Percentiles rank a stretch among this genome's conserved stretches.
Conservation (phyloP, 179 eudicot species). For the Silene coronaria region DNA sequence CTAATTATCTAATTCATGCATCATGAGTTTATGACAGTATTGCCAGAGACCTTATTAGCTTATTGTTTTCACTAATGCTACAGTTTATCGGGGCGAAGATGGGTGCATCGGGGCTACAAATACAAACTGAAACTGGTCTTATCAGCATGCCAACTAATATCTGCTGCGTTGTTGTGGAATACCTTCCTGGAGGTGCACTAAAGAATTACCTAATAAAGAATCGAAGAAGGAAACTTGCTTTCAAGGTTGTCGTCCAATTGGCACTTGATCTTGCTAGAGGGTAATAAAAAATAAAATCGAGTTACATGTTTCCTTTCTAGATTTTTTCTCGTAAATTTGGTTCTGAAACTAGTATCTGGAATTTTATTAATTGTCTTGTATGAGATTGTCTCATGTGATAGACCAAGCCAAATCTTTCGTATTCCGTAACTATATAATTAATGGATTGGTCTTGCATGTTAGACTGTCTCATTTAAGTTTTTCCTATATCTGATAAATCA, state of each 20-base stretch:
- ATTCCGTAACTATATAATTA: no score
- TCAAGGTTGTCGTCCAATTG: constrained; percentile 88
- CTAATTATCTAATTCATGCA: neutral
- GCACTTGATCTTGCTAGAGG: constrained; percentile 99
- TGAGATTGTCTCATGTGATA: no score
- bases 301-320: constrained; percentile 7
- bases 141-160: constrained; percentile 87
- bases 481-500: neutral
- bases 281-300: constrained; percentile 30
- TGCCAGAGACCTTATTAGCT: neutral
- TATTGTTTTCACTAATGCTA: constrained; percentile 15
- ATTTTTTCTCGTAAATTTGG: neutral
- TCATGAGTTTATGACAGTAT: neutral
- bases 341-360: neutral
- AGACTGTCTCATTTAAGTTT: neutral
- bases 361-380: neutral
- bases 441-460: no score
- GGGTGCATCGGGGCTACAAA: constrained; percentile 76
- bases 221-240: constrained; percentile 76
- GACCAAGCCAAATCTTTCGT: no score
- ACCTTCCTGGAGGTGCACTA: constrained; percentile 90
- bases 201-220: constrained; percentile 90
- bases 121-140: constrained; percentile 82
- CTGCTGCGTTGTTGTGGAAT: constrained; percentile 95
- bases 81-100: constrained; percentile 97